Evolutionary conservation across 495 filamentous ascomycete species (phyloP).

Genomic region (Talaromyces proteolyticus): DNA sequence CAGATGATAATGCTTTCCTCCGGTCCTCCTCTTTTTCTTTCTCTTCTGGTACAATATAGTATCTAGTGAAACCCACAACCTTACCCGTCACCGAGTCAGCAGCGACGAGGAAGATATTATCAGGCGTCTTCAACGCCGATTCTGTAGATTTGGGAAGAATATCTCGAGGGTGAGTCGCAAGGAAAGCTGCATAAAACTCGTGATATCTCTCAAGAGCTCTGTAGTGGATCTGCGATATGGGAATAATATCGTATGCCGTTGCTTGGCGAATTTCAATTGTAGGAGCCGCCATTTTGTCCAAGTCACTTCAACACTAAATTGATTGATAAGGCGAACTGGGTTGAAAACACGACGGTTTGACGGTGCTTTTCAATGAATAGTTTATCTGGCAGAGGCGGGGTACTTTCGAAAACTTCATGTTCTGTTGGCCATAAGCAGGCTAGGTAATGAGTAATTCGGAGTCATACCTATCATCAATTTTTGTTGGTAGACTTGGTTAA

Average conservation of each 20-base stretch:
- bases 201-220: constrained; percentile 1
- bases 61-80: constrained; percentile 1
- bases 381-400: no score
- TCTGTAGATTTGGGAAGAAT: neutral
- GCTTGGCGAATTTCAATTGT: neutral
- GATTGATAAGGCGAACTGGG: no score
- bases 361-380: no score
- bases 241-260: neutral
- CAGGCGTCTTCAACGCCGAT: constrained; percentile 35
- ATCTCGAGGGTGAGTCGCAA: neutral
- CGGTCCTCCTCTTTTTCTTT: neutral
- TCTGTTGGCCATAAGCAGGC: no score
- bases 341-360: no score
- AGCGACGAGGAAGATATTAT: constrained; percentile 21
- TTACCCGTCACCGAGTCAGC: neutral
- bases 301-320: no score
- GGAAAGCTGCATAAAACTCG: neutral
- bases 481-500: no score
- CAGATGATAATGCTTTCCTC: neutral
- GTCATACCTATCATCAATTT: no score
- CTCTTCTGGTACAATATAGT: neutral
- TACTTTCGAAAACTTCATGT: no score
- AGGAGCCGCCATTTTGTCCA: no score
- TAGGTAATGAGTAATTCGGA: no score
- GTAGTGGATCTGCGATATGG: neutral